Percentiles rank a stretch among this genome's conserved stretches.
Conservation (phyloP, 2,329 filamentous ascomycete species). For the Lomentospora prolificans region DNA sequence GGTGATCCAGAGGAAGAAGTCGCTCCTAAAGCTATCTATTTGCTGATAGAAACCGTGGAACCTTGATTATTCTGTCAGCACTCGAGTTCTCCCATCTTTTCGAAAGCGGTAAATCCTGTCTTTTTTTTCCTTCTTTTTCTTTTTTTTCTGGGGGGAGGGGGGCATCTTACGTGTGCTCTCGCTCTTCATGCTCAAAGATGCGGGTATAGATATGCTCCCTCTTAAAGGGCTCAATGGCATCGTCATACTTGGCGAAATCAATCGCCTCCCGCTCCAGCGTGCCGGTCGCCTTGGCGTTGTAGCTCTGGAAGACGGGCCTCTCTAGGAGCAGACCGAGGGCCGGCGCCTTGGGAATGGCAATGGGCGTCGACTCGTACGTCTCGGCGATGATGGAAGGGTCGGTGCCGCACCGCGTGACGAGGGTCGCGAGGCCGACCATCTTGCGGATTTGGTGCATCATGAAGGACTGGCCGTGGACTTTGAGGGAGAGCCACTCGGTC, state of each 20-base stretch:
- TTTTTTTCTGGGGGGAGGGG: too few relatives aligned
- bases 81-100: background rate
- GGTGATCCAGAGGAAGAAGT: slow-evolving; percentile 67
- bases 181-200: slow-evolving; percentile 84
- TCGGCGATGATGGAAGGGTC: slow-evolving; percentile 60
- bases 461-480: slow-evolving; percentile 95
- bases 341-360: slow-evolving; percentile 90
- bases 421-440: slow-evolving; percentile 88
- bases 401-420: slow-evolving; percentile 78
- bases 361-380: slow-evolving; percentile 61
- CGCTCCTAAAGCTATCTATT: slow-evolving; percentile 62
- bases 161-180: slow-evolving; percentile 77
- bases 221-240: slow-evolving; percentile 81
- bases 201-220: slow-evolving; percentile 82
- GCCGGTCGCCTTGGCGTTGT: slow-evolving; percentile 64
- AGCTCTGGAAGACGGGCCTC: slow-evolving; percentile 80
- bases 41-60: slow-evolving; percentile 74
- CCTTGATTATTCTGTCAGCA: slow-evolving; percentile 27
- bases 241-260: slow-evolving; percentile 68
- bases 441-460: slow-evolving; percentile 99
- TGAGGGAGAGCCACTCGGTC: slow-evolving; percentile 91
- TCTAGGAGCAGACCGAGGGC: slow-evolving; percentile 82
- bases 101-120: too few relatives aligned
- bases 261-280: slow-evolving; percentile 58
- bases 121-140: too few relatives aligned